Base-by-base conservation (phyloP, 768 basidiomycete genomes). In the Podaxis sp. region DNA sequence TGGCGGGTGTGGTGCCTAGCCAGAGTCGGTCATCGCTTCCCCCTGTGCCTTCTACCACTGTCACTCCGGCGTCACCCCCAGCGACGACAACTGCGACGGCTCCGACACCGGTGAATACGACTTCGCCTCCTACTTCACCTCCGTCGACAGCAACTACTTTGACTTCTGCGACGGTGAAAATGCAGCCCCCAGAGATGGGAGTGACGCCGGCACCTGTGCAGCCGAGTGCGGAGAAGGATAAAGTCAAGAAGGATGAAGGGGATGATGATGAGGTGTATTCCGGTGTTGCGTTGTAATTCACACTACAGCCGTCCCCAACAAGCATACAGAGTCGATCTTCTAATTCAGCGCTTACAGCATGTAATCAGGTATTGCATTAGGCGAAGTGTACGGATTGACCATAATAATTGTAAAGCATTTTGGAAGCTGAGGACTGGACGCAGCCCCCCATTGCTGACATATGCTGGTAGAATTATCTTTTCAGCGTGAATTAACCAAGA, bases 251-350 rank as follows among this genome's bases (percentile, higher is more conserved):
- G 36, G 19, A 40, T 25, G 24, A 52, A 9, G 50, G 24, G 50
- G 51, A 52, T 15, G 51, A 40, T 40, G 50, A 43, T 2, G 37
- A 40, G 37, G 24, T 43, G 25, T 60, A 60, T 36, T 17, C 51
- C 29, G 59, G 59, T 29, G 59, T 60, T 41, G 59, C 59, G 8
- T 37, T 60, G 51, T 60, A 53, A 47, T 37, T 41, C 19, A 37
- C 0, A 33, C 8, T 8, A 9, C 33, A 9, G 33, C 33, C 33
- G 7, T 33, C 9, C 33, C 2, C 9, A 2, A 9, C 33, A 33
- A 33, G 33, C 33, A 9, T 33, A 33, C 33, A 9, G 33, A 33
- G 33, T 33, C 7, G 8, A 33, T 33, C 33, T 33, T 33, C 33
- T 33, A 33, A 33, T 33, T 33, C 8, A 33, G 33, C 33, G 2